Base-by-base conservation (phyloP, 352 stramenopile genomes). In the Thalassiosira sp. region DNA sequence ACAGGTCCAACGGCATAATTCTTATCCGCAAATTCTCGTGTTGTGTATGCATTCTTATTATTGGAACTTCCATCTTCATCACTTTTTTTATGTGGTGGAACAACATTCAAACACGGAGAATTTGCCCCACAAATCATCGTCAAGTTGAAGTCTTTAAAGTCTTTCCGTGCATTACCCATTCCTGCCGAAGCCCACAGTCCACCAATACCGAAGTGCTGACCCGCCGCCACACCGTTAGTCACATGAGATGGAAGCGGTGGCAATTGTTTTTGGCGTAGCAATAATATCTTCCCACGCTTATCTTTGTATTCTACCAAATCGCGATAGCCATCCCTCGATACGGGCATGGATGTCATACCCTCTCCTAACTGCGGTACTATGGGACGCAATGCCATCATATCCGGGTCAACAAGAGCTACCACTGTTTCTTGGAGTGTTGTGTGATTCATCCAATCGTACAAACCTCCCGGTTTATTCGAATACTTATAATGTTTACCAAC, bases 171-270 rank as follows among this genome's bases (percentile, higher is more conserved):
- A 64, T 56, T 52, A 7, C 48, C 70, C 62, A 25, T 83, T 28
- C 54, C 60, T 24, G 67, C 72, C 1, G 53, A 69, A 5, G 65
- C 64, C 83, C 83, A 89, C 25, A 70, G 11, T 31, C 56, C 62
- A 1, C 83, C 83, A 8, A 89, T 60, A 1, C 80, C 83, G 77
- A 88, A 89, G 56, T 86, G 61, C 54, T 89, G 83, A 15, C 74
- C 79, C 11, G 70, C 75, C 15, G 76, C 74, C 7, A 73, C 20
- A 3, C 82, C 82, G n/a, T 52, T 22, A 2, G 54, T 27, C 13
- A 87, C 63, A 24, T 24, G 33, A 11, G 25, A 22, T 40, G 76
- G 68, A 10, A 86, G 51, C 11, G 40, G 28, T 42, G 58, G 57
- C 13, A 76, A 42, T 20, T 60, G 48, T 0, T 31, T 59, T 35